Percentiles rank a stretch among this genome's conserved stretches.
Evolutionary conservation across 2,329 filamentous ascomycete species (phyloP).

Genomic region (Periconia digitata): DNA sequence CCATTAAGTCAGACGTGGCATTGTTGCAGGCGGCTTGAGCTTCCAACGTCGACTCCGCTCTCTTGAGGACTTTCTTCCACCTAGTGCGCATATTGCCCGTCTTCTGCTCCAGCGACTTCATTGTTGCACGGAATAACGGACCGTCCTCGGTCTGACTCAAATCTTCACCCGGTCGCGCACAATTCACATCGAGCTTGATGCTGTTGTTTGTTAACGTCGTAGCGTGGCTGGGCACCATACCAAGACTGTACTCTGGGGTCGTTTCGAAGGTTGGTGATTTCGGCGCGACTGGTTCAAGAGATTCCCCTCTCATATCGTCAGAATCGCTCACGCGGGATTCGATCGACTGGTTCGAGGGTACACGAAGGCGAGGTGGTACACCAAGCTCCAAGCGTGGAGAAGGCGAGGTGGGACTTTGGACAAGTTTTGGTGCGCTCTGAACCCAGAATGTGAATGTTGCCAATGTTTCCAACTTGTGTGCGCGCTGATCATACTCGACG

Average conservation of each 20-base stretch:
- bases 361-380: slow-evolving; percentile 74
- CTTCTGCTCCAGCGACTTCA: slow-evolving; percentile 95
- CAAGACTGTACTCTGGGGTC: slow-evolving; percentile 51
- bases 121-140: slow-evolving; percentile 91
- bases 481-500: slow-evolving; percentile 93
- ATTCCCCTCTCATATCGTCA: slow-evolving; percentile 55
- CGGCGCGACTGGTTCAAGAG: slow-evolving; percentile 45
- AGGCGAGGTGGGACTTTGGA: slow-evolving; percentile 50
- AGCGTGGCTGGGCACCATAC: slow-evolving; percentile 44
- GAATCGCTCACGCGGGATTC: slow-evolving; percentile 77
- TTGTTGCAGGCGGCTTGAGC: slow-evolving; percentile 85
- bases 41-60: slow-evolving; percentile 82
- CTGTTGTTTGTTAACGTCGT: slow-evolving; percentile 40
- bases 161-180: slow-evolving; percentile 80
- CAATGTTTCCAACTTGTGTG: slow-evolving; percentile 83
- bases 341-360: slow-evolving; percentile 84
- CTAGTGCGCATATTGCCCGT: slow-evolving; percentile 90
- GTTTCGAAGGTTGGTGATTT: slow-evolving; percentile 51
- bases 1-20: slow-evolving; percentile 78
- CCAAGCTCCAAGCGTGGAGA: slow-evolving; percentile 73
- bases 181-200: slow-evolving; percentile 85
- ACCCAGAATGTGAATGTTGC: slow-evolving; percentile 97
- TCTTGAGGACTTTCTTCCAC: slow-evolving; percentile 95
- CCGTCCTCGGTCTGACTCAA: slow-evolving; percentile 84
- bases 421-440: slow-evolving; percentile 59